Base-by-base conservation (phyloP, 2,329 filamentous ascomycete species). In the Fusarium keratoplasticum region DNA sequence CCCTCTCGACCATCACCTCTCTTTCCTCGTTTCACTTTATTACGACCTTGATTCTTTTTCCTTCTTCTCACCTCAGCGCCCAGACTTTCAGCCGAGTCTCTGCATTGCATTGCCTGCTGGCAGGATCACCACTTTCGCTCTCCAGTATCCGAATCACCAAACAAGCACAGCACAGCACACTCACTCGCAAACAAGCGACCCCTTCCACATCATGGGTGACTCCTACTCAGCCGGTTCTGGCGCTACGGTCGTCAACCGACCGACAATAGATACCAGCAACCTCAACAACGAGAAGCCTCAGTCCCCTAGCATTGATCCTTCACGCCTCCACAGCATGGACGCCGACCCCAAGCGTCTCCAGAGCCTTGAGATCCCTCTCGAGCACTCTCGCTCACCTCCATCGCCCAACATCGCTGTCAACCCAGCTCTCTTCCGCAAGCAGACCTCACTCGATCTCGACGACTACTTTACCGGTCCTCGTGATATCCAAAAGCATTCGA, bases 401-500 rank as follows among this genome's bases (percentile, higher is more conserved):
- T 79, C 79, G 0, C 80, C 81, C 36, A 73, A 74, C n/a, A 61
- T 80, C 6, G 70, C 66, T 50, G 69, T 78, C 57, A 74, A 82
- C 36, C 78, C 77, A 10, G 74, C 79, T 44, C 72, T 78, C 38
- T 83, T 82, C 68, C 79, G 77, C 40, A 80, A 80, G 44, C 82
- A 80, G 33, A 80, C 78, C 18, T 82, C 82, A 16, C 80, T 87
- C 69, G 87, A 89, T 36, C 73, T 91, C 57, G 89, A 90, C 69
- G 89, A 91, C 72, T 91, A 92, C 80, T 92, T 92, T 78, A 88
- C 80, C 58, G 90, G 90, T 14, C 93, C 93, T 59, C 89, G 92
- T 70, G 90, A 95, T 80, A 89, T 94, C 73, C 87, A 90, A 67
- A 89, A 89, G 77, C 93, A 95, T 82, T 94, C 92, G 22, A 95